Percentiles rank a stretch among this genome's conserved stretches.
These are phyloP conservation scores for Coprinellus aureogranulatus DNA, from an alignment of 768 basidiomycete genomes.

Conservation along the genomic window DNA sequence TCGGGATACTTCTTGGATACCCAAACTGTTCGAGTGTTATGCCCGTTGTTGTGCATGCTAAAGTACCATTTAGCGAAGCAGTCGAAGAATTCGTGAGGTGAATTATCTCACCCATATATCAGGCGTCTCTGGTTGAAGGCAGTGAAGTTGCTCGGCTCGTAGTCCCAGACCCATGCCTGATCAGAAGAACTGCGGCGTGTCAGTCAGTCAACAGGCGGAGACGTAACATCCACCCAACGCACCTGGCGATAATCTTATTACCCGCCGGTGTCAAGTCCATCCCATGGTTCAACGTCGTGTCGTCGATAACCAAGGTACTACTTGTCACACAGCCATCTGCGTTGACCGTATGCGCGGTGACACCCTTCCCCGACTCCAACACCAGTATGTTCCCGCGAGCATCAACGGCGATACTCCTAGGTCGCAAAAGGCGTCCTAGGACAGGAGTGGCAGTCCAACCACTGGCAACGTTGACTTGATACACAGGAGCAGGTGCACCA, in stretches of 20 bases:
- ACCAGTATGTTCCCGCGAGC: constrained; percentile 3
- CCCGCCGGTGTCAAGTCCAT: constrained; percentile 4
- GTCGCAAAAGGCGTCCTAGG: not conserved
- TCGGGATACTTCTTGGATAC: constrained; percentile 6
- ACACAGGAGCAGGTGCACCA: constrained; percentile 1
- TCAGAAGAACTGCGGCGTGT: constrained; percentile 6
- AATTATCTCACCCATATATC: constrained; percentile 8
- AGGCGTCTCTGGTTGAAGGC: not conserved
- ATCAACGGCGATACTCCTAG: constrained; percentile 5
- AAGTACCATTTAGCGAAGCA: not conserved
- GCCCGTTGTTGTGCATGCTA: constrained; percentile 8
- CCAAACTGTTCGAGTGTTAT: constrained; percentile 3
- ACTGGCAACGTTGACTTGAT: not conserved
- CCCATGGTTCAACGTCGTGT: constrained; percentile 6
- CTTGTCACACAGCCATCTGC: constrained; percentile 6
- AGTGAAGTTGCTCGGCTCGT: not conserved
- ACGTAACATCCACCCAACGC: not conserved
- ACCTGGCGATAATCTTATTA: constrained; percentile 8
- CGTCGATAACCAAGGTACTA: constrained; percentile 3
- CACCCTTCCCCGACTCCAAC: constrained; percentile 1
- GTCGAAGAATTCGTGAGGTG: not conserved
- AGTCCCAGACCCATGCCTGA: constrained; percentile 10
- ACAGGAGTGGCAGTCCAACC: constrained; percentile 8
- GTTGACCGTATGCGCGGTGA: constrained; percentile 8
- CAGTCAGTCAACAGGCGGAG: not conserved